phyloP scores from a whole-genome alignment of 257 asterid genomes.

The Knoxia roxburghii region DNA sequence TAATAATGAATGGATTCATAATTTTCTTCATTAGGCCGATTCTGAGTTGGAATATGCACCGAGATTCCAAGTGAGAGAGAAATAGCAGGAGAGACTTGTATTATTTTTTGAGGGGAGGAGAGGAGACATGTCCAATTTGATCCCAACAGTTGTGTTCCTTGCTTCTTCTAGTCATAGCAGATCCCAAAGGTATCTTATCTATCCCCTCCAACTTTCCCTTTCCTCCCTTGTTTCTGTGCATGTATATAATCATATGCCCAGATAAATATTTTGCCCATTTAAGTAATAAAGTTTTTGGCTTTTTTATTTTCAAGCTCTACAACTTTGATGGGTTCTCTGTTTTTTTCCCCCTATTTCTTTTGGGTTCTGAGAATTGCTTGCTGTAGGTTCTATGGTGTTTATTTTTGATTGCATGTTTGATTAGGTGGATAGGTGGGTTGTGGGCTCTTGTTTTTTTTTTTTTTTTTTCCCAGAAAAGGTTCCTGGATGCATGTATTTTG shows the following conservation, averaged over 20 bases:
- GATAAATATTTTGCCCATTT: slow-evolving; percentile 6
- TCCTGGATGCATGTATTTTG: slow-evolving; percentile 9
- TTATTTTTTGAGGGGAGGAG: slow-evolving; percentile 21
- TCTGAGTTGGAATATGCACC: slow-evolving; percentile 16
- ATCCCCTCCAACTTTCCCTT: slow-evolving; percentile 11
- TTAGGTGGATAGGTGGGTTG: background rate
- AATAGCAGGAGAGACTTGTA: background rate
- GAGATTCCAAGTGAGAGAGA: slow-evolving; percentile 25
- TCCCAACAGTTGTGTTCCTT: slow-evolving; percentile 73
- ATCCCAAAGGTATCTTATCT: slow-evolving; percentile 61
- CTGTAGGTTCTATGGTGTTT: background rate
- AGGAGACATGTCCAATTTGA: slow-evolving; percentile 87
- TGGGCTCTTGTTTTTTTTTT: background rate
- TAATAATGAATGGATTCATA: too few relatives aligned
- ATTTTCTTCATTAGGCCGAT: slow-evolving; percentile 2
- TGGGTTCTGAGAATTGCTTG: background rate
- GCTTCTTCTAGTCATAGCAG: slow-evolving; percentile 56
- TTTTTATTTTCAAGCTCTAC: slow-evolving; percentile 1
- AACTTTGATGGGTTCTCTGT: background rate
- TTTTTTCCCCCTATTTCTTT: too few relatives aligned
- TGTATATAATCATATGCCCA: slow-evolving; percentile 15
- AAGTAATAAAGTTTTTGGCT: slow-evolving; percentile 9
- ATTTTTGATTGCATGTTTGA: slow-evolving; percentile 10
- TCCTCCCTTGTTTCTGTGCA: background rate
- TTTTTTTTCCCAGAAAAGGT: background rate